These are phyloP conservation scores for Mitosporidium daphniae DNA, from an alignment of 371 early-diverging fungal genomes.

Conservation along the genomic window DNA sequence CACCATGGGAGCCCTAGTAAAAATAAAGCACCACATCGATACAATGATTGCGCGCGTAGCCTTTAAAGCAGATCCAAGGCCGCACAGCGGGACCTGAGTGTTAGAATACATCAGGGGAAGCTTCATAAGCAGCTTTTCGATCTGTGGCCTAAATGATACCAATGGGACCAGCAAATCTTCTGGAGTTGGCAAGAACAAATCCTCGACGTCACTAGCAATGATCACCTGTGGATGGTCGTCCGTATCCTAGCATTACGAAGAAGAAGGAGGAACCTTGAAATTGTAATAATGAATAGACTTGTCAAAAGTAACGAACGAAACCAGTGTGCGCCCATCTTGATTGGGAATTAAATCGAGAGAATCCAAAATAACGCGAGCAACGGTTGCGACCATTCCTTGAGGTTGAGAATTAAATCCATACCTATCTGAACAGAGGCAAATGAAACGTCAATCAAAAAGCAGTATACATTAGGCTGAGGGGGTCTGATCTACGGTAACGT, in stretches of 20 bases:
- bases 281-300: conserved; percentile 52
- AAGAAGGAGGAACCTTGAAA: conserved; percentile 8
- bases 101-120: conserved; percentile 41
- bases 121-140: conserved; percentile 26
- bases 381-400: conserved; percentile 13
- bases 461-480: conserved; percentile 56
- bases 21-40: conserved; percentile 1
- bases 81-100: conserved; percentile 26
- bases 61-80: conserved; percentile 40
- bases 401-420: conserved; percentile 4
- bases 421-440: conserved; percentile 41
- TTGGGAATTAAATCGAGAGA: conserved; percentile 50
- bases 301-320: conserved; percentile 60
- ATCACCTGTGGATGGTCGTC: conserved; percentile 48
- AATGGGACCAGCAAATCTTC: conserved; percentile 44
- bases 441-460: conserved; percentile 68
- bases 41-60: conserved; percentile 41
- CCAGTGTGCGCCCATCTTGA: conserved; percentile 35
- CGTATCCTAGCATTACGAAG: conserved; percentile 3
- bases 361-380: conserved; percentile 33
- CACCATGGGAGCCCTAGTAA: conserved; percentile 25
- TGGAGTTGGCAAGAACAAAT: conserved; percentile 32
- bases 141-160: conserved; percentile 19
- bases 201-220: conserved; percentile 52
- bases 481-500: conserved; percentile 14